Evolutionary conservation across 768 basidiomycete species (phyloP), one percentile per base, ranked within the genome.

Genomic region (Chalciporus sphaerocephalus): DNA sequence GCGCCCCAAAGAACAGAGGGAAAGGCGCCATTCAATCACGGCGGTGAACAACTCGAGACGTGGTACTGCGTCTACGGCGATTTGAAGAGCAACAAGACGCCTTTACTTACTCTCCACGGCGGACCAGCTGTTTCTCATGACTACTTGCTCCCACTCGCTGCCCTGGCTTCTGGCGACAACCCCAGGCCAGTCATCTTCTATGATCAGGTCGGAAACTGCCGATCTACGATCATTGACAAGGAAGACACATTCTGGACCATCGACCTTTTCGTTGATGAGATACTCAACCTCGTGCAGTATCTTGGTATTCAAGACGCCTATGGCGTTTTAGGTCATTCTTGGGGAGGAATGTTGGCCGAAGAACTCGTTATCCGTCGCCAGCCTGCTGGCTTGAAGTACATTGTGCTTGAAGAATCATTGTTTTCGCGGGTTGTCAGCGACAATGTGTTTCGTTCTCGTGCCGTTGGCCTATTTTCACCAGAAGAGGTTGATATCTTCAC

Each of bases 261-360:
- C 17, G 69, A 73, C 15, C 67, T 81, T 6, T 81, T 79, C 65
- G 54, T 75, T 34, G 71, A 71, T 15, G 75, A 82, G 62, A 71
- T 82, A 23, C 63, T 67, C 28, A 78, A 76, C 48, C 51, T 81
- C n/a, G 35, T 79, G 25, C 40, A 46, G 4, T 56, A 73, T 28
- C 62, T 81, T 18, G 67, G 60, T 1, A 67, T 80, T 43, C 38
- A 62, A 16, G 57, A 62, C 12, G 54, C 54, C 2, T 80, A 69
- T 53, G 66, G 71, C 43, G 48, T 80, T 4, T 49, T 75, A 3
- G 80, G 80, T 0, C 78, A 80, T 24, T 78, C 76, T 3, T 80
- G 79, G 78, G 79, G 79, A 9, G 76, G 74, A 0, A 75, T 76
- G 59, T 65, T 80, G 10, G 74, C 64, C 0, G 43, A 62, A 2